Evolutionary conservation across 1,284 basidiomycete species (phyloP).

Genomic region (Coniferiporia sulphurascens): DNA sequence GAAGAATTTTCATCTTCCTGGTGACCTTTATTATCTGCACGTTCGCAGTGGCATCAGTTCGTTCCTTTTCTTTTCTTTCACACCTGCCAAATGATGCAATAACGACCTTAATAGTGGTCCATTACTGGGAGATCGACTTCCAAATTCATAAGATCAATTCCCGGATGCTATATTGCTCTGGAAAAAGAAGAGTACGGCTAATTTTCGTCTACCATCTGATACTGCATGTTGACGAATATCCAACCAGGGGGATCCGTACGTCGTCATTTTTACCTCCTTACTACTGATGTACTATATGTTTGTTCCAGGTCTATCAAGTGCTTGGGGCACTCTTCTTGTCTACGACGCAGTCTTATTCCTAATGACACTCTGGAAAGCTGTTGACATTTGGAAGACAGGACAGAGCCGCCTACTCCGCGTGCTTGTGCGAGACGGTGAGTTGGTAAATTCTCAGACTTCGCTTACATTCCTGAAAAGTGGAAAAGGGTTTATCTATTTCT

Average conservation of each 20-base stretch:
- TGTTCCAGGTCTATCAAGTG: constrained; percentile 28
- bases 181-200: neutral
- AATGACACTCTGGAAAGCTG: constrained; percentile 39
- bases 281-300: neutral
- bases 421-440: constrained; percentile 16
- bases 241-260: neutral
- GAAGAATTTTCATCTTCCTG: neutral
- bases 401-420: constrained; percentile 6
- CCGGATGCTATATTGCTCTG: constrained; percentile 7
- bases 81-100: neutral
- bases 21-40: constrained; percentile 4
- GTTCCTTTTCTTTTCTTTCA: neutral
- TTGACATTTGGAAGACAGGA: constrained; percentile 20
- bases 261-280: neutral
- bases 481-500: constrained; percentile 15
- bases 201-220: neutral
- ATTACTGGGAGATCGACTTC: neutral
- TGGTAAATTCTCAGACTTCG: neutral
- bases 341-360: constrained; percentile 37
- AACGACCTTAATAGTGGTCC: constrained; percentile 1
- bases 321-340: constrained; percentile 35
- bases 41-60: neutral
- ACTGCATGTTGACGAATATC: neutral
- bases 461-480: neutral
- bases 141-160: constrained; percentile 2